Evolutionary conservation across 2,329 filamentous ascomycete genomes (phyloP).

Genomic region (Venturia carpophila): DNA sequence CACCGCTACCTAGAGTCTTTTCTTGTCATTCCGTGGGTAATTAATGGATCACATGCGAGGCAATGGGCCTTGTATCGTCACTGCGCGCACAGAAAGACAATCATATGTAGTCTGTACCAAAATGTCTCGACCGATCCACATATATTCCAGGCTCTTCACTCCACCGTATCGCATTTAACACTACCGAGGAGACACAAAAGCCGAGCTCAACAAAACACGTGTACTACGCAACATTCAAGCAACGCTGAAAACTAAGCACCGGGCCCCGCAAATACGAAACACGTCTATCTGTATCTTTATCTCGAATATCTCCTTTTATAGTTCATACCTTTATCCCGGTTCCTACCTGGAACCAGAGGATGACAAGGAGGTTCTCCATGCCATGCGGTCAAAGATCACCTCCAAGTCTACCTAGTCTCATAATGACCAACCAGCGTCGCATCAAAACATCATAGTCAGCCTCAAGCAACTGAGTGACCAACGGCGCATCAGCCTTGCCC

Average conservation of each 20-base stretch:
- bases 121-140: background rate
- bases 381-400: background rate
- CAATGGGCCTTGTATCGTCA: too few relatives aligned
- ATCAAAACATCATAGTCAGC: background rate
- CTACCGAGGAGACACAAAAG: background rate
- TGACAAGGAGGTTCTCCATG: background rate
- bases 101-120: background rate
- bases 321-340: background rate
- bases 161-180: background rate
- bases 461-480: background rate
- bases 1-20: too few relatives aligned
- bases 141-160: background rate
- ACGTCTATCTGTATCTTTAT: constrained; percentile 2
- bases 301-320: background rate
- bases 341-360: background rate
- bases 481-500: background rate
- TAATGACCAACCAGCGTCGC: background rate
- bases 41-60: too few relatives aligned
- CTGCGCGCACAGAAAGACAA: too few relatives aligned
- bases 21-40: too few relatives aligned
- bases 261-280: background rate
- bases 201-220: background rate
- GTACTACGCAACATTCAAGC: background rate
- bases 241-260: background rate
- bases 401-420: background rate